Base-by-base conservation (phyloP, 768 basidiomycete species). In the Tylopilus felleus region DNA sequence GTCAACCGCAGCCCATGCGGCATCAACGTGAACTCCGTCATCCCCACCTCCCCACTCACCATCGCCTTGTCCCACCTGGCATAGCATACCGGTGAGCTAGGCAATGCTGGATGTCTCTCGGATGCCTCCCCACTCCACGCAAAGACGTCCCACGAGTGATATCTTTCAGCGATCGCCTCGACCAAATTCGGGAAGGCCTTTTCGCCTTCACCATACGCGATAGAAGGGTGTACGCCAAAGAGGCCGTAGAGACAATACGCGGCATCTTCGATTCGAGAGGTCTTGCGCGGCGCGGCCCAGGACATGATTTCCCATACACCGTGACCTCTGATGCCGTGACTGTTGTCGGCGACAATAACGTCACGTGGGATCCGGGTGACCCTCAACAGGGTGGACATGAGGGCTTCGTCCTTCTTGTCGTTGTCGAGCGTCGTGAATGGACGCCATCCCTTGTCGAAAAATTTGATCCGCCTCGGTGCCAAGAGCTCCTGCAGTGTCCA, bases 191-290 rank as follows among this genome's bases (percentile, higher is more conserved):
- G 60, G 40, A 71, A 72, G 0, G 70, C 69, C 17, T 42, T 63
- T 23, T 59, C 60, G 10, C 70, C 71, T 27, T 71, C 71, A 9
- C 70, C 71, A 33, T 71, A 71, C 29, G 56, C 47, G 45, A 71
- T 56, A 6, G 60, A 43, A 17, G 62, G 49, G 49, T 55, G 49
- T 29, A 69, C 56, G 23, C 60, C 51, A 17, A 71, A 67, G 23
- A 71, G 49, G 17, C 69, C 71, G 10, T 55, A 58, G 5, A 71
- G 55, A 10, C 56, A 66, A 41, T 71, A 71, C 1, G 71, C 64
- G 1, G 52, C 49, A 16, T 72, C 70, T 42, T 72, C 71, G 25
- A 55, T 45, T 14, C 55, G 59, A 0, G 64, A 69, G 9, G 70
- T 72, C 44, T 58, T 57, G 47, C 70, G 66, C 3, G 42, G 44